Percentiles rank a stretch among this genome's conserved stretches.
Conservation (phyloP, 306 rosid species). For the Glycine latifolia region DNA sequence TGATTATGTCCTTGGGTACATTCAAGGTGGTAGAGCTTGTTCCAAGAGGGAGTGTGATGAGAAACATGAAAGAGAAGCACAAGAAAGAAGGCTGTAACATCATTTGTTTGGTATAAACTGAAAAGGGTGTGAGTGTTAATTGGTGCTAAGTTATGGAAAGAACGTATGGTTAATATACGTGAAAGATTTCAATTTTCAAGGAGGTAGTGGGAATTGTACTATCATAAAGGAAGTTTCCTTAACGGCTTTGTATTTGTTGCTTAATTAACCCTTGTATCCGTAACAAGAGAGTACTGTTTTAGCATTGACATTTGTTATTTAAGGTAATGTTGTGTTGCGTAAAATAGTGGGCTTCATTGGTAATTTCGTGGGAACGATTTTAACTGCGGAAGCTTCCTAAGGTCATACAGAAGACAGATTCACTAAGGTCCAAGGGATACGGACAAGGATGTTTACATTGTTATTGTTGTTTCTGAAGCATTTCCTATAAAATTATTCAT, state of each 20-base stretch:
- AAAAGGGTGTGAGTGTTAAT: not conserved
- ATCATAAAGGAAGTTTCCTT: slow-evolving; percentile 43
- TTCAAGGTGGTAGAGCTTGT: not conserved
- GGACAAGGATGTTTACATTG: not conserved
- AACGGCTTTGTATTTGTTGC: not conserved
- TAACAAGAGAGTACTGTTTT: slow-evolving; percentile 25
- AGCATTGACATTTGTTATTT: slow-evolving; percentile 15
- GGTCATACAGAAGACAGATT: slow-evolving; percentile 4
- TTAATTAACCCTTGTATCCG: not conserved
- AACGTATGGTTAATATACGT: slow-evolving; percentile 19
- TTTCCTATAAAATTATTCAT: not conserved
- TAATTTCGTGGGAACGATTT: slow-evolving; percentile 15
- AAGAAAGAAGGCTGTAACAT: slow-evolving; percentile 28
- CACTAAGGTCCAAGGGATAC: not conserved
- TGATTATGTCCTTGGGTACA: slow-evolving; percentile 45
- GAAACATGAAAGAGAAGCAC: not conserved
- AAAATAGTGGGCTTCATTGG: not conserved
- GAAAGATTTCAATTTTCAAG: not conserved
- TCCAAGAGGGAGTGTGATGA: slow-evolving; percentile 37
- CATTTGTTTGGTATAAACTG: not conserved
- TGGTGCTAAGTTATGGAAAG: slow-evolving; percentile 12
- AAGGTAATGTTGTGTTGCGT: not conserved
- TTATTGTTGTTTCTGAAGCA: not conserved
- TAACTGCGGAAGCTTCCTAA: slow-evolving; percentile 43
- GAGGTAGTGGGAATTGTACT: not conserved